phyloP scores from a whole-genome alignment of 1,139 yeast genomes.

The Candida tetrigidarum region DNA sequence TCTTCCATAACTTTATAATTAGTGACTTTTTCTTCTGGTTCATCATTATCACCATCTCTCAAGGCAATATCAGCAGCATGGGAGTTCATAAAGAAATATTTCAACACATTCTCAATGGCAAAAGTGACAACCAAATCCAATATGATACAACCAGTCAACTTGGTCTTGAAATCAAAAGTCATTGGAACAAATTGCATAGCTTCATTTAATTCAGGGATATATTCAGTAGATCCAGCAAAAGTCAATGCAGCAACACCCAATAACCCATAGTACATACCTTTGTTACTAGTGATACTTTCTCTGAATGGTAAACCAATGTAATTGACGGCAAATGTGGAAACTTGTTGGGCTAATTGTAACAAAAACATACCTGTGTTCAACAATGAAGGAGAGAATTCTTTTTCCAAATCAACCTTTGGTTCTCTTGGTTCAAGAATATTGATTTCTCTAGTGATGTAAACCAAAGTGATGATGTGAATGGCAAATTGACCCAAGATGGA shows the following conservation, averaged over 20 bases:
- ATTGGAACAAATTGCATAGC: slow-evolving; percentile 92
- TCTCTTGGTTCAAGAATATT: slow-evolving; percentile 91
- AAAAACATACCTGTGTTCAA: slow-evolving; percentile 96
- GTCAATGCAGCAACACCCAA: slow-evolving; percentile 91
- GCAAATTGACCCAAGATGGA: slow-evolving; percentile 97
- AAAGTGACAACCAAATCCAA: slow-evolving; percentile 80
- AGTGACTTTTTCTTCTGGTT: slow-evolving; percentile 3
- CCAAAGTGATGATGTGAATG: slow-evolving; percentile 80
- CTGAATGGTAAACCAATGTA: slow-evolving; percentile 98
- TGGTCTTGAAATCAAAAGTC: slow-evolving; percentile 72
- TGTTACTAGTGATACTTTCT: slow-evolving; percentile 86
- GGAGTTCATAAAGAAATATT: slow-evolving; percentile 86
- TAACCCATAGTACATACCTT: slow-evolving; percentile 97
- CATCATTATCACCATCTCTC: slow-evolving; percentile 32
- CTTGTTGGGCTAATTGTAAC: slow-evolving; percentile 94
- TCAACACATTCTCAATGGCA: slow-evolving; percentile 79
- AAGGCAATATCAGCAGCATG: slow-evolving; percentile 90
- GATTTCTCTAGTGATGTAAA: slow-evolving; percentile 82
- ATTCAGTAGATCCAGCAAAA: slow-evolving; percentile 90
- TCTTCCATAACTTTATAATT: slow-evolving; percentile 2
- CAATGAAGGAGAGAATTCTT: slow-evolving; percentile 84
- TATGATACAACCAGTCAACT: slow-evolving; percentile 73
- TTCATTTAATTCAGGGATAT: slow-evolving; percentile 91
- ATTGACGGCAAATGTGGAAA: slow-evolving; percentile 96
- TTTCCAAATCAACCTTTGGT: slow-evolving; percentile 87